Base-by-base conservation (phyloP, 2,329 filamentous ascomycete genomes). In the Microsporum ferrugineum region DNA sequence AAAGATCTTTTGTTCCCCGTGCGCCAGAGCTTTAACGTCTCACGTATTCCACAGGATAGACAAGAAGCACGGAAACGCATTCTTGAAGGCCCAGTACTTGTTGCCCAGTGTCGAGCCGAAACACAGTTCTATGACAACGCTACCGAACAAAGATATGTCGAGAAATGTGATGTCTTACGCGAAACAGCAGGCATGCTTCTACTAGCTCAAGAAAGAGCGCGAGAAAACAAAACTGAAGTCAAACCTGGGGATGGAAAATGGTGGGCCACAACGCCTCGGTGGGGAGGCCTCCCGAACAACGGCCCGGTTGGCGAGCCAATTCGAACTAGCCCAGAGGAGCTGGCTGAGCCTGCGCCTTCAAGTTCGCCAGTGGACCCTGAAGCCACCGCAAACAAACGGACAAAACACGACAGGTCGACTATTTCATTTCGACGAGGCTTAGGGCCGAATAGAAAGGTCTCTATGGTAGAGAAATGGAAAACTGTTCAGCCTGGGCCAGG, bases 191-290 rank as follows among this genome's bases (percentile, higher is more conserved):
- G 77, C 1, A 72, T 85, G 70, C 71, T 86, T 12, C 73, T 83
- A 23, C 68, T 84, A 1, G 84, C 83, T 1, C 82, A 86, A 68
- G 82, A 86, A 69, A 77, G 84, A 41, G 76, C 76, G n/a, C 76
- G 83, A 58, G 77, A 85, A 66, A 82, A 81, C 0, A 75, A 72
- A 59, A 67, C 67, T 1, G 80, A 84, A 65, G 68, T 71, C 57
- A 76, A 71, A 58, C 76, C 80, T 2, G 81, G 82, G 0, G 78
- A 82, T 65, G 80, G 80, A 2, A 78, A 82, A 66, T 86, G 84
- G 83, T 86, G 82, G 81, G 80, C 82, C 2, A 77, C 72, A 2
- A 76, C 72, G 58, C 77, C 79, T 31, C 76, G 83, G 59, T 85
- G 82, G 77, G 83, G 83, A 58, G 82, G 82, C 33, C 36, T 41